Evolutionary conservation across 169 alveolate genomes (phyloP), one percentile per base, ranked within the genome.

Genomic region (Eimeria acervulina): DNA sequence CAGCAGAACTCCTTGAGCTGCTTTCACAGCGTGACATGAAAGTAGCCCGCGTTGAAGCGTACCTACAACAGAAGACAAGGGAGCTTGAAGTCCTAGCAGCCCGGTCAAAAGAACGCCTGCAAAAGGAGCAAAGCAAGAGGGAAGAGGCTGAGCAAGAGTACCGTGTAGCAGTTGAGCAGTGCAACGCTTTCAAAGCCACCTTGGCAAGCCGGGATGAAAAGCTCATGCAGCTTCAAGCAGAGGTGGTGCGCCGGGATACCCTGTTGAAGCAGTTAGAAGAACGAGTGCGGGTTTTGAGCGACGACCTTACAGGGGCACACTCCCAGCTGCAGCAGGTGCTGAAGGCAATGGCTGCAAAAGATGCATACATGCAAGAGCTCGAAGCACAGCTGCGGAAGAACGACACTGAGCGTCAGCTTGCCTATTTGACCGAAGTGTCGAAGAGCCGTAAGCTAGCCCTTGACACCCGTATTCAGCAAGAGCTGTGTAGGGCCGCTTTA

Each of bases 1-100:
- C 95, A 38, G 95, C 95, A 36, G 95, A 83, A 68, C 95, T 92
- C 31, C 84, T 92, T 23, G 95, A 92, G 84, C 74, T 92, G 92
- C 78, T 92, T 26, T 92, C 95, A 13, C 95, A 92, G 92, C 91
- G 95, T 3, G 95, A 92, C 55, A 92, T 92, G 95, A 92, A 92
- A 61, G 72, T 92, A 17, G 95, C 95, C 26, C 88, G 95, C 33
- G 91, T 92, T 59, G 95, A 92, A 42, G 72, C 95, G 23, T 92
- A 74, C 55, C 66, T 92, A 40, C 95, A 92, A 28, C 95, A 92
- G 51, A 81, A 68, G 92, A 59, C 88, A 23, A 59, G 95, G 61
- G 95, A 92, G 68, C 89, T 72, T 47, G 95, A 92, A 36, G 70
- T 28, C 36, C 55, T 78, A 51, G 68, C 95, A 36, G 70, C 80